phyloP scores from a whole-genome alignment of 495 filamentous ascomycete genomes.

The Physcia stellaris region DNA sequence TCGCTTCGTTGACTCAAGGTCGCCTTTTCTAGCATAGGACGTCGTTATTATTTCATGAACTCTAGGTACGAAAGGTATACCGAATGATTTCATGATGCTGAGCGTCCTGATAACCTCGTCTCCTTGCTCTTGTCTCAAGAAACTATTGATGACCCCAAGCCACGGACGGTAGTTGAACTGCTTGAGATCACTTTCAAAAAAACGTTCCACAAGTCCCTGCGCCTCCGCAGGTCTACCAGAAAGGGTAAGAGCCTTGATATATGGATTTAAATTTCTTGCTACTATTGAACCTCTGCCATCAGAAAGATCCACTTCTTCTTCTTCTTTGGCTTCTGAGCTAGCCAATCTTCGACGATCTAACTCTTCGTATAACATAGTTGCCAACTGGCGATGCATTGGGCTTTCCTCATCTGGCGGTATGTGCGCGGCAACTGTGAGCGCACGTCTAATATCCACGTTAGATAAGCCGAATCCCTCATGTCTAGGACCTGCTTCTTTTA shows the following conservation, averaged over 20 bases:
- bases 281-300: conserved; percentile 12
- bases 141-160: conserved; percentile 47
- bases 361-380: conserved; percentile 41
- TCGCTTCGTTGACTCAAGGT: conserved; percentile 37
- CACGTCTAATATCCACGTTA: conserved; percentile 35
- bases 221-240: conserved; percentile 49
- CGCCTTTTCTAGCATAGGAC: conserved; percentile 35
- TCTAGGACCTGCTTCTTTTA: conserved; percentile 29
- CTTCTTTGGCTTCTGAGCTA: conserved; percentile 23
- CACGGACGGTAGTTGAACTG: conserved; percentile 33
- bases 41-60: conserved; percentile 36
- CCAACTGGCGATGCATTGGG: conserved; percentile 35
- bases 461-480: conserved; percentile 29
- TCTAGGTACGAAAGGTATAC: conserved; percentile 15
- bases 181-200: conserved; percentile 22
- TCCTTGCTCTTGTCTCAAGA: conserved; percentile 45
- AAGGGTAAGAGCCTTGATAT: conserved; percentile 40
- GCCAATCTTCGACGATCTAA: conserved; percentile 21
- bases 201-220: conserved; percentile 31
- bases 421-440: conserved; percentile 26
- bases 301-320: no score
- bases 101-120: conserved; percentile 25
- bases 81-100: conserved; percentile 20
- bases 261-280: conserved; percentile 30
- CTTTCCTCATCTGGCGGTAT: conserved; percentile 26